A percentile compares a stretch with the other conserved stretches of the same genome.
These are phyloP conservation scores for Prunus kanzakura DNA, from an alignment of 306 rosid species.

Conservation along the genomic window DNA sequence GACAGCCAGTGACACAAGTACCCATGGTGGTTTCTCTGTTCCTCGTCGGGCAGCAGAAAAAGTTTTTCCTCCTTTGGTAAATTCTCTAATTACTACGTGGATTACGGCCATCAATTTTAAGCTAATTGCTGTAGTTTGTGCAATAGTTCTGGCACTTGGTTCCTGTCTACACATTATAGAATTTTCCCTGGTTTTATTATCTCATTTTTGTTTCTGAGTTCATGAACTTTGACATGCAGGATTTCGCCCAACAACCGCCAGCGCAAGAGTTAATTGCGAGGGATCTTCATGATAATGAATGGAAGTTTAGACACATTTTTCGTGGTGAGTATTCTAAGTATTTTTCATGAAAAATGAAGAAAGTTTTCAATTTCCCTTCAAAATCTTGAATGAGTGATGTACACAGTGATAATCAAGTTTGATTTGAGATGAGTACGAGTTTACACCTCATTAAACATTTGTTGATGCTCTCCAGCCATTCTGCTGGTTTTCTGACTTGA, in stretches of 20 bases:
- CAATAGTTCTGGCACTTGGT: not conserved
- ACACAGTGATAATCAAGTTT: not conserved
- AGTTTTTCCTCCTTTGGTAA: slow-evolving; percentile 97
- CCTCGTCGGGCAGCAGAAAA: slow-evolving; percentile 99
- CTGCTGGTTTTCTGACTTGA: not conserved
- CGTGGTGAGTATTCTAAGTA: slow-evolving; percentile 62
- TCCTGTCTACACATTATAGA: not conserved
- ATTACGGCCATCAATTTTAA: slow-evolving; percentile 2
- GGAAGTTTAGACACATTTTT: slow-evolving; percentile 98
- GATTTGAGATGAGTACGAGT: not conserved
- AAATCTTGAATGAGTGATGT: not conserved
- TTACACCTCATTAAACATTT: not conserved
- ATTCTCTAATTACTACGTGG: not conserved
- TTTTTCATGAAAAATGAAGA: not conserved
- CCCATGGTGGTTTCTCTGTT: slow-evolving; percentile 98
- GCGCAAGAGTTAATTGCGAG: slow-evolving; percentile 92
- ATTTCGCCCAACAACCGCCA: slow-evolving; percentile 92
- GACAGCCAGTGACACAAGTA: slow-evolving; percentile 98
- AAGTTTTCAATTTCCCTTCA: not conserved
- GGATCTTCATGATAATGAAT: slow-evolving; percentile 93
- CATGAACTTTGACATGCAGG: slow-evolving; percentile 45
- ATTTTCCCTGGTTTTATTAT: not conserved
- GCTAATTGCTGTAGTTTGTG: not conserved
- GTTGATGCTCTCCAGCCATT: not conserved
- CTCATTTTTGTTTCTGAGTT: not conserved